Evolutionary conservation across 768 basidiomycete genomes (phyloP).

Genomic region (Lactifluus volemus): DNA sequence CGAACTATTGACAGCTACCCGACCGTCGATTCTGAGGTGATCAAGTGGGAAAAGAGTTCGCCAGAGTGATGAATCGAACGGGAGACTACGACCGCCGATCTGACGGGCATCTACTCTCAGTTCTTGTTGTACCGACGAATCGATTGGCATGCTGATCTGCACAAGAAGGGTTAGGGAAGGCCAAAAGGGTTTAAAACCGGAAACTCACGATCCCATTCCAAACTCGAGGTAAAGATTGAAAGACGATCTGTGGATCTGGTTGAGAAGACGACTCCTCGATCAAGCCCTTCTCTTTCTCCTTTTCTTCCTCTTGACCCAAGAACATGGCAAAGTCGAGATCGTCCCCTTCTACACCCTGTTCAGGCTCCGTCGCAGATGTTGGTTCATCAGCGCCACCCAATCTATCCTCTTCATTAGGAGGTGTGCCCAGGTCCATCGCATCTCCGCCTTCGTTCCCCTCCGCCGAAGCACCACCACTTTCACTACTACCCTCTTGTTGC

Average conservation of each 20-base stretch:
- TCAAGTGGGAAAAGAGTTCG: conserved; percentile 64
- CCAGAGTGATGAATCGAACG: conserved; percentile 57
- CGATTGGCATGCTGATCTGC: conserved; percentile 74
- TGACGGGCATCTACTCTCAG: conserved; percentile 64
- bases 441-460: background rate
- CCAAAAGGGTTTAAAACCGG: background rate
- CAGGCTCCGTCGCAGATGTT: background rate
- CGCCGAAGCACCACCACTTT: conserved; percentile 40
- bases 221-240: conserved; percentile 51
- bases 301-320: conserved; percentile 44
- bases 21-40: conserved; percentile 70
- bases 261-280: conserved; percentile 1
- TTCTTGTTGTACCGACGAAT: conserved; percentile 59
- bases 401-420: background rate
- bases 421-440: conserved; percentile 3
- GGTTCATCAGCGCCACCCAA: background rate
- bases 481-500: conserved; percentile 36
- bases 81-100: conserved; percentile 63
- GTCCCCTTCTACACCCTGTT: conserved; percentile 30
- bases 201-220: conserved; percentile 67
- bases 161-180: conserved; percentile 14
- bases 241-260: conserved; percentile 26
- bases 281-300: background rate
- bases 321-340: conserved; percentile 81
- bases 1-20: conserved; percentile 71